Conservation (phyloP, 129 eudicot species). For the Gnaphalium uliginosum region DNA sequence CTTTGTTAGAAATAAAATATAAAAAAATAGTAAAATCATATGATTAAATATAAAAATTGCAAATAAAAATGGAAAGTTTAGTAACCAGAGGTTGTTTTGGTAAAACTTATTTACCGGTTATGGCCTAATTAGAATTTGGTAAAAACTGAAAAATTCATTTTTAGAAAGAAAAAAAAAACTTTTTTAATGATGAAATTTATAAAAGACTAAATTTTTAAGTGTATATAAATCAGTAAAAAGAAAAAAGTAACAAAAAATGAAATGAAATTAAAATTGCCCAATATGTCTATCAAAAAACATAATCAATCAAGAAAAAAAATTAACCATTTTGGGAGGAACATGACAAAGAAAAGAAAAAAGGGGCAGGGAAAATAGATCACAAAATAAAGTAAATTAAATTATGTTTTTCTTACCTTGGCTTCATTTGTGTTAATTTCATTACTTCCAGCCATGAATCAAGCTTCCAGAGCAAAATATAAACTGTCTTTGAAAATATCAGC, state of each 20-base stretch:
- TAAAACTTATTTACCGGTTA: not conserved
- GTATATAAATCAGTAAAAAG: slow-evolving; percentile 38
- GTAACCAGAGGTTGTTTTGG: not conserved
- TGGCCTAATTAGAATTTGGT: not conserved
- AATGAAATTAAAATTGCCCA: slow-evolving; percentile 24
- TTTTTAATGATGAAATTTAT: not conserved
- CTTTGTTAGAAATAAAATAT: not conserved
- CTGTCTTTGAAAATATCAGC: not conserved
- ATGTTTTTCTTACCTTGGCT: slow-evolving; percentile 56
- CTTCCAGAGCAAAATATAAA: not conserved
- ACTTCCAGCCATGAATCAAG: slow-evolving; percentile 69
- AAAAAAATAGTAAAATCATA: not conserved
- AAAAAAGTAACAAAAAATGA: slow-evolving; percentile 14
- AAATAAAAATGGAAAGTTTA: slow-evolving; percentile 2
- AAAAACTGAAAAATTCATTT: not conserved
- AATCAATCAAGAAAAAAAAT: slow-evolving; percentile 21
- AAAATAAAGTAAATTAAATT: slow-evolving; percentile 3
- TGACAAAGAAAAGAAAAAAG: slow-evolving; percentile 27
- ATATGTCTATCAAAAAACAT: slow-evolving; percentile 26
- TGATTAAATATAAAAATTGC: not conserved
- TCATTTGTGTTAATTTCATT: slow-evolving; percentile 82
- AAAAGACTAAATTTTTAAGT: slow-evolving; percentile 28
- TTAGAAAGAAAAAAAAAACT: not conserved
- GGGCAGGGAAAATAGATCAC: slow-evolving; percentile 20
- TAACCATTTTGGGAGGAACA: slow-evolving; percentile 40